phyloP scores from a whole-genome alignment of 2,329 filamentous ascomycete species.

The Ascochyta rabiei region DNA sequence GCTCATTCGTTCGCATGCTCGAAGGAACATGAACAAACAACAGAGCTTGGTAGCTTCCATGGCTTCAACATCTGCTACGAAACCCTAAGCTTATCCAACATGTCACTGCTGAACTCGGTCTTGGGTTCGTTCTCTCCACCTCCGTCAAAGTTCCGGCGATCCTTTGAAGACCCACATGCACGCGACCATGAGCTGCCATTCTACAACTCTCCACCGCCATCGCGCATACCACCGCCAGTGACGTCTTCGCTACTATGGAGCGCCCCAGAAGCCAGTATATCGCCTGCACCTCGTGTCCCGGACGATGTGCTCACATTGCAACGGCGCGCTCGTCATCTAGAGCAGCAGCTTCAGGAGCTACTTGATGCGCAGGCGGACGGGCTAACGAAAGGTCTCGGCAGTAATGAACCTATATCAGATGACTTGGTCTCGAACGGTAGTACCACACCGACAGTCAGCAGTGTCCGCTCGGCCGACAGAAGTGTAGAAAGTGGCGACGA shows the following conservation, averaged over 20 bases:
- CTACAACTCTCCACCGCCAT: constrained; percentile 40
- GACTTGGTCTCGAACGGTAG: constrained; percentile 57
- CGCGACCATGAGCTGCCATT: constrained; percentile 44
- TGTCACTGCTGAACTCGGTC: constrained; percentile 46
- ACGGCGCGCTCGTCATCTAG: constrained; percentile 59
- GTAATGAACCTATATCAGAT: constrained; percentile 43
- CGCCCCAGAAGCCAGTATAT: constrained; percentile 30
- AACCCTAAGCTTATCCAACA: constrained; percentile 15
- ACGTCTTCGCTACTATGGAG: constrained; percentile 43
- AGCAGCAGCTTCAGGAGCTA: constrained; percentile 63
- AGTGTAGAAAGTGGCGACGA: constrained; percentile 26
- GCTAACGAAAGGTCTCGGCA: constrained; percentile 56
- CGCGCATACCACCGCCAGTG: constrained; percentile 44
- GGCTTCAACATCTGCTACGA: constrained; percentile 1
- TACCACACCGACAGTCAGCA: constrained; percentile 55
- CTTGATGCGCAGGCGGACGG: constrained; percentile 67
- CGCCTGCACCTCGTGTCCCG: constrained; percentile 38
- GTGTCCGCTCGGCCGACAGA: constrained; percentile 42
- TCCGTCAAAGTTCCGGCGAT: constrained; percentile 40
- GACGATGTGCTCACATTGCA: constrained; percentile 57
- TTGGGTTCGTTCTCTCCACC: constrained; percentile 45
- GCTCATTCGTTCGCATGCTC: constrained; percentile 42
- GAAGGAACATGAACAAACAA: constrained; percentile 30
- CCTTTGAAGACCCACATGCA: constrained; percentile 45
- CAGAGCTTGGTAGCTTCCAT: constrained; percentile 12